Conservation (phyloP, 164 flowering plant genomes). For the Echeveria elegans region DNA sequence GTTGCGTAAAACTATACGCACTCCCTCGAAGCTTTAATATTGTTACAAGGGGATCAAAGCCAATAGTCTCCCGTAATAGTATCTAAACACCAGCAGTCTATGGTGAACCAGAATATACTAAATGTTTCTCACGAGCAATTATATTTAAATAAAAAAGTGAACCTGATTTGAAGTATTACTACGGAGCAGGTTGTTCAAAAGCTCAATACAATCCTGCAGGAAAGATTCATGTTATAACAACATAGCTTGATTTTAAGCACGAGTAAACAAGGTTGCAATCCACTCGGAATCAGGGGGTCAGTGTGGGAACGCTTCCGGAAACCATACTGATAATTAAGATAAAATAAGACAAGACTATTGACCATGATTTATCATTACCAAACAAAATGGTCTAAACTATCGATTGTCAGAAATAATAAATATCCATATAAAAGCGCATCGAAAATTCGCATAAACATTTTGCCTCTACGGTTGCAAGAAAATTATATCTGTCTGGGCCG, state of each 20-base stretch:
- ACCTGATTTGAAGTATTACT: conserved; percentile 89
- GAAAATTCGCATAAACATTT: no score
- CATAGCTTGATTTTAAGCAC: background rate
- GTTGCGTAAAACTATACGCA: conserved; percentile 78
- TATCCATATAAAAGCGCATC: no score
- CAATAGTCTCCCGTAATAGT: conserved; percentile 84
- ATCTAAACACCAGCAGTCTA: conserved; percentile 30
- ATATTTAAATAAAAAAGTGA: conserved; percentile 10
- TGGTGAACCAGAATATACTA: conserved; percentile 10
- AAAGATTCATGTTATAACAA: background rate
- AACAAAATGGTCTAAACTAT: background rate
- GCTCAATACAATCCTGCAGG: conserved; percentile 85
- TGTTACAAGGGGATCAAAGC: conserved; percentile 80
- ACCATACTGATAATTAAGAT: background rate
- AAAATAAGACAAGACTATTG: background rate
- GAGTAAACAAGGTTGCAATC: background rate
- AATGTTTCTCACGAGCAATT: background rate
- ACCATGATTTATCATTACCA: background rate
- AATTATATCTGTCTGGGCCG: no score
- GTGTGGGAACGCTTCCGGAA: background rate
- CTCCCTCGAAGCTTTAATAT: conserved; percentile 74
- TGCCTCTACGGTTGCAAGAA: no score
- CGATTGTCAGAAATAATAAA: no score
- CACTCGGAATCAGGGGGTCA: background rate
- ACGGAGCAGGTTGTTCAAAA: conserved; percentile 86